These are phyloP conservation scores for Agapanthus africanus DNA, from an alignment of 106 monocot species.

Conservation along the genomic window DNA sequence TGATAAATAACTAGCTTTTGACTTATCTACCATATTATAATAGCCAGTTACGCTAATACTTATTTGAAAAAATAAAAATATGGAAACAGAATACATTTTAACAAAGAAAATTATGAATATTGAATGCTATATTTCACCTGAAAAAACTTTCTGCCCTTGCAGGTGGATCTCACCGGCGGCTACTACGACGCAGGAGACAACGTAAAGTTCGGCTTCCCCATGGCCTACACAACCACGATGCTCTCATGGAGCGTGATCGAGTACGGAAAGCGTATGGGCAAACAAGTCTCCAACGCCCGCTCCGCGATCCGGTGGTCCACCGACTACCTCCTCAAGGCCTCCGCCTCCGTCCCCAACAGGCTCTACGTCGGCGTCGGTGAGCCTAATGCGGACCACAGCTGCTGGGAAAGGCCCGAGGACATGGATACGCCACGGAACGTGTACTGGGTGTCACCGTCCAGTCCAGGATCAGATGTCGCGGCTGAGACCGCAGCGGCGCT, in stretches of 20 bases:
- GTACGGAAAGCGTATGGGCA: slow-evolving; percentile 29
- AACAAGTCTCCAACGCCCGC: slow-evolving; percentile 22
- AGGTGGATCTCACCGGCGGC: slow-evolving; percentile 58
- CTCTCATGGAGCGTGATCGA: slow-evolving; percentile 64
- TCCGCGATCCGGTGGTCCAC: slow-evolving; percentile 52
- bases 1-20: too few species aligned
- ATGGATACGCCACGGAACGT: background rate
- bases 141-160: too few species aligned
- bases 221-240: slow-evolving; percentile 65
- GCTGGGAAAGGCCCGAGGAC: background rate
- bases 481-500: slow-evolving; percentile 65
- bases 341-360: slow-evolving; percentile 23
- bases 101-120: too few species aligned
- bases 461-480: slow-evolving; percentile 63
- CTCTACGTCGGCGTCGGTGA: slow-evolving; percentile 41
- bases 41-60: too few species aligned
- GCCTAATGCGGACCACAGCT: background rate
- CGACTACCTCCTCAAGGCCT: slow-evolving; percentile 74
- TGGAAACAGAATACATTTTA: too few species aligned
- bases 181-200: slow-evolving; percentile 44
- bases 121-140: too few species aligned
- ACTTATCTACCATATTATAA: too few species aligned
- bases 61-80: too few species aligned
- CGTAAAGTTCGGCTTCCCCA: slow-evolving; percentile 32
- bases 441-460: slow-evolving; percentile 1